A percentile compares a stretch with the other conserved stretches of the same genome.
These are phyloP conservation scores for Mycena galericulata DNA, from an alignment of 768 basidiomycete genomes.

Conservation along the genomic window DNA sequence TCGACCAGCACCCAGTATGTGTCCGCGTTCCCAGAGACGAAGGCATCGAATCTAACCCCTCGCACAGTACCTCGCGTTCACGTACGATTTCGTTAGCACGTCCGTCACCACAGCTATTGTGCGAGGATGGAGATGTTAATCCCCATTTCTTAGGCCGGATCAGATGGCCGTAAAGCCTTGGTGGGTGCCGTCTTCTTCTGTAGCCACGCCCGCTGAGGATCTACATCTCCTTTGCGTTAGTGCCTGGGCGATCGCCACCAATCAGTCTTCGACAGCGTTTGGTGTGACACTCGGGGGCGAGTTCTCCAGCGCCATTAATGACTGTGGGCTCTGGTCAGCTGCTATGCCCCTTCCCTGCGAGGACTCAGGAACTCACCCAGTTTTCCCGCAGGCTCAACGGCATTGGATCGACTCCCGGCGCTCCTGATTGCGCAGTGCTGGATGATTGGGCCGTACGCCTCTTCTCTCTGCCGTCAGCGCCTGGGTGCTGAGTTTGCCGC, in stretches of 20 bases:
- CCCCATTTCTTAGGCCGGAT: slow-evolving; percentile 46
- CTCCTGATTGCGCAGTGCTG: slow-evolving; percentile 54
- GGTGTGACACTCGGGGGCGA: slow-evolving; percentile 89
- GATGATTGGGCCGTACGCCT: slow-evolving; percentile 58
- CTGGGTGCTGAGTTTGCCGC: slow-evolving; percentile 12
- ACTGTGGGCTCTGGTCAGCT: slow-evolving; percentile 74
- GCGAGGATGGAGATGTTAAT: slow-evolving; percentile 3
- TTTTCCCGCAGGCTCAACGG: slow-evolving; percentile 57
- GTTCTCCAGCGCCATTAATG: slow-evolving; percentile 83
- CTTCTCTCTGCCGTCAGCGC: neutral
- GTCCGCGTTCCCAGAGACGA: slow-evolving; percentile 55
- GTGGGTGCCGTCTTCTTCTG: slow-evolving; percentile 45
- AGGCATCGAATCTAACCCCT: slow-evolving; percentile 23
- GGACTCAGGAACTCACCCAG: slow-evolving; percentile 26
- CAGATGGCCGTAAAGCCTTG: slow-evolving; percentile 57
- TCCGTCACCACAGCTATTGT: slow-evolving; percentile 39
- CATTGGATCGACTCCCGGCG: slow-evolving; percentile 51
- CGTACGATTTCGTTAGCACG: slow-evolving; percentile 52
- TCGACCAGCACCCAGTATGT: slow-evolving; percentile 86
- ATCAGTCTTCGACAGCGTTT: slow-evolving; percentile 74
- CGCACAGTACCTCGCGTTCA: slow-evolving; percentile 60
- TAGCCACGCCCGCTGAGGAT: slow-evolving; percentile 39
- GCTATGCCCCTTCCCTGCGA: slow-evolving; percentile 38
- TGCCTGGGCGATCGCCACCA: slow-evolving; percentile 62
- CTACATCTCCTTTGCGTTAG: slow-evolving; percentile 42